Conservation (phyloP, 139 green algal species). For the Chlorella sorokiniana region DNA sequence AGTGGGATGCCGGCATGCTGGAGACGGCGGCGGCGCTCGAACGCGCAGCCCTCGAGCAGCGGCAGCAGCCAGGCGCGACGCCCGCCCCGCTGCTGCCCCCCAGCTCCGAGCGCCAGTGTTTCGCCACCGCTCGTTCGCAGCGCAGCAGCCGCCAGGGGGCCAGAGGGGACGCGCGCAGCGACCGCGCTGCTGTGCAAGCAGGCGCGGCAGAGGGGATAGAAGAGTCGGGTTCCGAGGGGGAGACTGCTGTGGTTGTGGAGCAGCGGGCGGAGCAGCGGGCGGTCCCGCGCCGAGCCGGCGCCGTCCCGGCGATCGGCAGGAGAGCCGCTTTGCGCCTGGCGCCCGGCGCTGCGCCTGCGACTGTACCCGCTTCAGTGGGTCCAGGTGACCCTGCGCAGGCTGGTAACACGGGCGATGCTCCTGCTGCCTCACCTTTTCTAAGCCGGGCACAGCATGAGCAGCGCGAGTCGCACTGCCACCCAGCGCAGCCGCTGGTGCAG, state of each 20-base stretch:
- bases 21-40: conserved; percentile 7
- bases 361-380: too few relatives aligned
- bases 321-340: background rate
- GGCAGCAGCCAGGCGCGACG: background rate
- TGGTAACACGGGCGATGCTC: background rate
- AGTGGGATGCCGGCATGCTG: conserved; percentile 18
- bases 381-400: background rate
- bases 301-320: conserved; percentile 10
- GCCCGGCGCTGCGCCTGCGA: background rate
- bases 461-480: background rate
- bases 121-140: background rate
- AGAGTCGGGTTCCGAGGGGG: conserved; percentile 8
- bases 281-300: background rate
- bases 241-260: background rate
- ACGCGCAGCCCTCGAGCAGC: background rate
- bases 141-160: conserved; percentile 2
- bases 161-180: background rate
- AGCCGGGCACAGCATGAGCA: background rate
- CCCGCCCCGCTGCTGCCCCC: background rate
- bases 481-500: background rate
- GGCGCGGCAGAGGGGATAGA: background rate
- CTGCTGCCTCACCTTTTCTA: too few relatives aligned
- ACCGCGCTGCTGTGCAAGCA: too few relatives aligned
- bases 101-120: conserved; percentile 6
- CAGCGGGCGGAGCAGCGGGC: background rate